Evolutionary conservation across 2,329 filamentous ascomycete genomes (phyloP).

Genomic region (Pseudodiploospora longispora): DNA sequence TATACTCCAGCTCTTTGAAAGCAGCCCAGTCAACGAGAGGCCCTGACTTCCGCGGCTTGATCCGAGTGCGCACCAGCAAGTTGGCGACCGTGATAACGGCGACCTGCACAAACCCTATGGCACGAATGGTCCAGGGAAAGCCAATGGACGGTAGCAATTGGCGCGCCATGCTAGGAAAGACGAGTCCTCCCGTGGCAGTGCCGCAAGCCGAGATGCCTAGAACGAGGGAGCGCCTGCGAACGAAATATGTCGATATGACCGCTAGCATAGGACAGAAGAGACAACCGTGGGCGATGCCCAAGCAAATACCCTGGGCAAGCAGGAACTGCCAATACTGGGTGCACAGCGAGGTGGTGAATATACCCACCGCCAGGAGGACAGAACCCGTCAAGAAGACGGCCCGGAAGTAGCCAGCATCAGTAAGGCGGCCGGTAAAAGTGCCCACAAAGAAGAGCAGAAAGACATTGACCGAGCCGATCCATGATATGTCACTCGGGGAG

Average conservation of each 20-base stretch:
- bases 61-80: conserved; percentile 31
- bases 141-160: conserved; percentile 20
- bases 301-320: conserved; percentile 47
- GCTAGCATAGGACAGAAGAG: conserved; percentile 58
- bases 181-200: conserved; percentile 49
- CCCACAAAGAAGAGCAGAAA: conserved; percentile 49
- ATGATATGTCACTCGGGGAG: conserved; percentile 41
- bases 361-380: conserved; percentile 35
- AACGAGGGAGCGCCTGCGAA: conserved; percentile 45
- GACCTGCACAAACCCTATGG: conserved; percentile 52
- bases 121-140: conserved; percentile 46
- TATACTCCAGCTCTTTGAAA: conserved; percentile 38
- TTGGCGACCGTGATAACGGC: conserved; percentile 30
- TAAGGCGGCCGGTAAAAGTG: conserved; percentile 43
- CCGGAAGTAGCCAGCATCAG: conserved; percentile 46
- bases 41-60: conserved; percentile 33
- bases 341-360: conserved; percentile 38
- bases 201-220: conserved; percentile 55
- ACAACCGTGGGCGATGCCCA: conserved; percentile 52
- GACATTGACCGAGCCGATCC: conserved; percentile 47
- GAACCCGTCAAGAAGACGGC: conserved; percentile 33
- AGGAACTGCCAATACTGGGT: conserved; percentile 49
- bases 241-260: conserved; percentile 60
- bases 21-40: conserved; percentile 36
- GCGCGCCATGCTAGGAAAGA: conserved; percentile 39